Base-by-base conservation (phyloP, 1,139 yeast species). In the Yamadazyma songkhlaensis region DNA sequence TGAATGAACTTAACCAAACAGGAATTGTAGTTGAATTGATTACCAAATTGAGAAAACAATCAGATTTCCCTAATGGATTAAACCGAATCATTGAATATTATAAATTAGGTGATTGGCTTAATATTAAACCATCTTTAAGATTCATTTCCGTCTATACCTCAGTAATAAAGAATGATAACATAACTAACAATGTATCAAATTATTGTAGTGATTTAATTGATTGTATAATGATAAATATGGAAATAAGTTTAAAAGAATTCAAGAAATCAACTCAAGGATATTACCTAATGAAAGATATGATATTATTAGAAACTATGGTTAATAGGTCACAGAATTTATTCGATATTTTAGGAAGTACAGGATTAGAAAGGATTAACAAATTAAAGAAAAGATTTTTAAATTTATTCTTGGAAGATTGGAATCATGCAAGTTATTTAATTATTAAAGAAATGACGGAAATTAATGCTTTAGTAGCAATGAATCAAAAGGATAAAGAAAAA, bases 341-440 rank as follows among this genome's bases (percentile, higher is more conserved):
- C 44, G 67, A 64, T 30, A 70, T 81, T 20, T 60, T 89, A 34
- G 89, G 90, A 1, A 58, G 65, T n/a, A 56, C 69, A 4, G 96
- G 96, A 0, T 59, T 68, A 27, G 84, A 78, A 38, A 64, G 96
- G 42, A 57, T 89, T 12, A 83, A 75, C 35, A 78, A 80, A 49
- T 61, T 88, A 47, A 80, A 84, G 53, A 89, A 86, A 54, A 71
- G 89, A 44, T 88, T 84, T 35, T 65, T 86, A 50, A 86, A 84
- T 53, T 65, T 81, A 47, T 87, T 89, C 55, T 71, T 89, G 42
- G 81, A 83, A 15, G 92, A 84, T 49, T 90, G 97, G 97, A 84
- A 85, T 49, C 74, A 73, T 45, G 81, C 88, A 17, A 89, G 96
- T 6, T 73, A 84, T 21, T 74, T 78, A 38, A 72, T 90, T 38